phyloP scores from a whole-genome alignment of 495 filamentous ascomycete species.

The Trichoderma virens region DNA sequence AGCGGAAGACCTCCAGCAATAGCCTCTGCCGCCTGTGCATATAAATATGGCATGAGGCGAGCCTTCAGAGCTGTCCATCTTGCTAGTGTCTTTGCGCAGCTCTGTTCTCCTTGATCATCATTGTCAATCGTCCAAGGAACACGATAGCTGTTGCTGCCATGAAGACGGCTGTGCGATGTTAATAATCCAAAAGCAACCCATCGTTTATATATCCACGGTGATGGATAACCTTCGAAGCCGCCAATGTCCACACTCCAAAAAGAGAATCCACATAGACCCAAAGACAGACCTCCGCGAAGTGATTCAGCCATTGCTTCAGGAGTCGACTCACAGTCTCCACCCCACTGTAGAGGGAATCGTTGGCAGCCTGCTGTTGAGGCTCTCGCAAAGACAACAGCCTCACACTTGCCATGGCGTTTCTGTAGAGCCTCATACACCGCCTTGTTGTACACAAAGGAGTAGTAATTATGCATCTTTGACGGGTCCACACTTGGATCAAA shows the following conservation, averaged over 20 bases:
- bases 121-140: slow-evolving; percentile 66
- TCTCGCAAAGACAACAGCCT: slow-evolving; percentile 62
- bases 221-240: slow-evolving; percentile 62
- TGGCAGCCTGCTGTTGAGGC: slow-evolving; percentile 60
- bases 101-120: slow-evolving; percentile 36
- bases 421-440: slow-evolving; percentile 59
- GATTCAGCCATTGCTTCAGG: slow-evolving; percentile 68
- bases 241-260: slow-evolving; percentile 69
- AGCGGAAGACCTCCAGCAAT: slow-evolving; percentile 43
- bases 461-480: slow-evolving; percentile 66
- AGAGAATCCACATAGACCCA: slow-evolving; percentile 57
- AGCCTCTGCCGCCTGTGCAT: slow-evolving; percentile 43
- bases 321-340: slow-evolving; percentile 65
- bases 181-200: slow-evolving; percentile 69
- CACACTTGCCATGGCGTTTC: slow-evolving; percentile 45
- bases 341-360: slow-evolving; percentile 57
- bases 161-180: slow-evolving; percentile 59
- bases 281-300: slow-evolving; percentile 57
- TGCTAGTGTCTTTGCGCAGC: slow-evolving; percentile 47
- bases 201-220: slow-evolving; percentile 64
- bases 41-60: slow-evolving; percentile 55
- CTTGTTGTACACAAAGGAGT: slow-evolving; percentile 62
- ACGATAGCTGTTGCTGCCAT: slow-evolving; percentile 59
- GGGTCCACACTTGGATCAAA: slow-evolving; percentile 48
- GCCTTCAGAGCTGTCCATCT: slow-evolving; percentile 55